Conservation (phyloP, 495 filamentous ascomycete species). For the Penicillium bovifimosum region DNA sequence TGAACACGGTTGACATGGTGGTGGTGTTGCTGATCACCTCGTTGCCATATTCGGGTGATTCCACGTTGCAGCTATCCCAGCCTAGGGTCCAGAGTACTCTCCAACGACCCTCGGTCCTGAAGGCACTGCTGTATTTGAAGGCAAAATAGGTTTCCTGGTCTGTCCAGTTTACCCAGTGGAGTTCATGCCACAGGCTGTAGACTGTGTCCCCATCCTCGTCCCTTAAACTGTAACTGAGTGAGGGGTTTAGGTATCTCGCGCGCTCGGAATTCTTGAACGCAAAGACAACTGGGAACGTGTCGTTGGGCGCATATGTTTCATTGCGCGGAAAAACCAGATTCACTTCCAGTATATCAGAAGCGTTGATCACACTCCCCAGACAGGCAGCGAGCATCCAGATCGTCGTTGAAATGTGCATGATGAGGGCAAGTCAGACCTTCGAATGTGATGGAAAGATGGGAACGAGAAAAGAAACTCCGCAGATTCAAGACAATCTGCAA, state of each 20-base stretch:
- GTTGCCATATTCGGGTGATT: neutral
- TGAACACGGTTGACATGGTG: constrained; percentile 11
- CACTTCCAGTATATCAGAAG: neutral
- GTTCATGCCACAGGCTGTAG: neutral
- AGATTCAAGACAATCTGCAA: neutral
- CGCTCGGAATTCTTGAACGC: neutral
- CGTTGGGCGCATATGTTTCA: neutral
- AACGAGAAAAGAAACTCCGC: neutral
- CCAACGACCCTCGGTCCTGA: neutral
- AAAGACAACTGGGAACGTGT: neutral
- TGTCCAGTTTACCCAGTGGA: constrained; percentile 8
- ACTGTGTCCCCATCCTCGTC: neutral
- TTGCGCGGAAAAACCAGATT: neutral
- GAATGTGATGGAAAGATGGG: no score
- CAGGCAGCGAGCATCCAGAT: neutral
- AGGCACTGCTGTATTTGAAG: neutral
- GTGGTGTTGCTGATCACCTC: constrained; percentile 4
- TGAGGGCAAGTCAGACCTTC: neutral
- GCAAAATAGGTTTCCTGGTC: constrained; percentile 20
- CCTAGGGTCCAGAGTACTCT: constrained; percentile 16
- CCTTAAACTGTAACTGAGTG: neutral
- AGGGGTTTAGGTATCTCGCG: neutral
- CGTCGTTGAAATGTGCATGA: neutral
- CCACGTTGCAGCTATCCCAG: constrained; percentile 10
- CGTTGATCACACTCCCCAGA: neutral